phyloP scores from a whole-genome alignment of 495 filamentous ascomycete species.

The Penicillium riverlandense region DNA sequence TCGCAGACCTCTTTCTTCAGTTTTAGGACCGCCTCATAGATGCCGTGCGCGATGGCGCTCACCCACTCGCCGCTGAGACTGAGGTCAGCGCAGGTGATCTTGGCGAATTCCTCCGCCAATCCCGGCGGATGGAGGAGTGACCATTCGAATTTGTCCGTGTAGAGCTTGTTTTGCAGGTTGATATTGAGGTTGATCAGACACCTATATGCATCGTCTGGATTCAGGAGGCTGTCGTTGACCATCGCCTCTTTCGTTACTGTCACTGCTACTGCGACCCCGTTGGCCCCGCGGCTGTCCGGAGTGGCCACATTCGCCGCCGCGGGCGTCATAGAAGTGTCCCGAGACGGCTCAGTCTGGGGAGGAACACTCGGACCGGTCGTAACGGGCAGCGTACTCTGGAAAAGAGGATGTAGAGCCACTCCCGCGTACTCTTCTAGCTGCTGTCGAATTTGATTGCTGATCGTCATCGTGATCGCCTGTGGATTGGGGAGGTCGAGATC shows the following conservation, averaged over 20 bases:
- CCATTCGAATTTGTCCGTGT: conserved; percentile 98
- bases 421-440: conserved; percentile 96
- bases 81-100: conserved; percentile 83
- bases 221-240: conserved; percentile 51
- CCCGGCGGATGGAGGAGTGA: conserved; percentile 87
- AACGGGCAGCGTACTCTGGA: conserved; percentile 48
- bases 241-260: conserved; percentile 35
- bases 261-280: conserved; percentile 16
- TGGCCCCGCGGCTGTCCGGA: conserved; percentile 30
- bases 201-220: conserved; percentile 86
- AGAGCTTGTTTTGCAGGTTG: conserved; percentile 85
- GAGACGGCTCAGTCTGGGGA: conserved; percentile 29
- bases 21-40: conserved; percentile 89
- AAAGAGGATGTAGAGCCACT: conserved; percentile 86
- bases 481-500: conserved; percentile 87
- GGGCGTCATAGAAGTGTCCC: conserved; percentile 48
- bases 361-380: conserved; percentile 30
- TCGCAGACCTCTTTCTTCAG: conserved; percentile 96
- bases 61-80: conserved; percentile 90
- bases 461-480: conserved; percentile 58
- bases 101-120: conserved; percentile 86
- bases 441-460: conserved; percentile 87
- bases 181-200: conserved; percentile 89
- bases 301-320: conserved; percentile 40
- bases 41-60: conserved; percentile 86